Evolutionary conservation across 2,329 filamentous ascomycete species (phyloP).

Genomic region (Ophiosphaerella korrae): DNA sequence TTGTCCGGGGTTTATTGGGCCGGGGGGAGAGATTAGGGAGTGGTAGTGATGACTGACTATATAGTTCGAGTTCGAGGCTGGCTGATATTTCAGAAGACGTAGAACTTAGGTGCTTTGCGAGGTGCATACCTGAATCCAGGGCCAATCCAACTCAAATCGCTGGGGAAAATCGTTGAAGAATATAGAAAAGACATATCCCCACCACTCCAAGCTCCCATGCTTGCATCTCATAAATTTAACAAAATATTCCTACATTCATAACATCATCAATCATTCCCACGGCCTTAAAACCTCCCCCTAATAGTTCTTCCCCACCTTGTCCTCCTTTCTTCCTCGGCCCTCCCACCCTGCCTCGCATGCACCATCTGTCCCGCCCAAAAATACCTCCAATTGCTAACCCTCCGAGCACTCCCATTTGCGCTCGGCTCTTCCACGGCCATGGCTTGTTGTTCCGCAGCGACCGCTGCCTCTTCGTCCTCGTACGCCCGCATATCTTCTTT

Average conservation of each 20-base stretch:
- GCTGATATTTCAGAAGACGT: no score
- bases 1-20: constrained; percentile 69
- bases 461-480: constrained; percentile 19
- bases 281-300: no score
- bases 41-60: constrained; percentile 55
- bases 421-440: background rate
- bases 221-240: background rate
- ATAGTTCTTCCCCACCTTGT: background rate
- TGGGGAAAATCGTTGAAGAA: no score
- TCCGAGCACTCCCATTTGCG: background rate
- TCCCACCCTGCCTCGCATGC: background rate
- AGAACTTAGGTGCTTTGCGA: no score
- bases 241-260: background rate
- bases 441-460: background rate
- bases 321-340: background rate
- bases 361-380: constrained; percentile 7
- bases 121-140: no score
- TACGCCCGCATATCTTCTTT: constrained; percentile 23
- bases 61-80: no score
- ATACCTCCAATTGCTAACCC: constrained; percentile 18
- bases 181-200: no score
- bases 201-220: background rate
- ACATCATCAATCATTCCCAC: background rate
- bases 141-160: no score
- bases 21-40: constrained; percentile 69